Base-by-base conservation (phyloP, 139 green algal species). In the Coelastrella sp. region DNA sequence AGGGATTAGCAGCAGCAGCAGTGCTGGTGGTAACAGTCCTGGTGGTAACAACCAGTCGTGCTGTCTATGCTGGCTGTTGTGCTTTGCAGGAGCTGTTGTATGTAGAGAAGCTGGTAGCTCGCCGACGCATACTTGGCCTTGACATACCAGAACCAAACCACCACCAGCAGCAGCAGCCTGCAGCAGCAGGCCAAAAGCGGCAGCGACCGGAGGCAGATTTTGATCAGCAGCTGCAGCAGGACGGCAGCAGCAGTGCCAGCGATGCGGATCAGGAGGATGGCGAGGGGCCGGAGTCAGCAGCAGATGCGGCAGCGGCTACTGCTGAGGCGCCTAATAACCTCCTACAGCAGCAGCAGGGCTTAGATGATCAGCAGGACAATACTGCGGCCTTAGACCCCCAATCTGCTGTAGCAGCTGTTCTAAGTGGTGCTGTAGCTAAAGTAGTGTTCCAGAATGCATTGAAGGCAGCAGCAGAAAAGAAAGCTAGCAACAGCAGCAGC, bases 11-110 rank as follows among this genome's bases (percentile, higher is more conserved):
- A 80, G 73, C 73, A 80, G 73, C 73, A 80, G 73, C 73, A 80
- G 71, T 47, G 32, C 32, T 47, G 32, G 32, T 47, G 32, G 32
- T 47, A 47, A 47, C 32, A 47, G 32, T 47, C 32, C 32, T 47
- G 32, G 32, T 47, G 32, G 32, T 47, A 47, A 47, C 32, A 1
- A 47, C 32, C 1, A 47, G 32, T 47, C 32, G 32, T 47, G 32
- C 32, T 47, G 32, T 47, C 32, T 47, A 47, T 47, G 32, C 32
- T 47, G 32, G 32, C 32, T 47, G 32, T 47, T 47, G 32, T 47
- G 32, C 14, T 57, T 16, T 83, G 20, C 90, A 97, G 92, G 96
- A 99, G 94, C 93, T 99, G 89, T 83, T 96, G n/a, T 98, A 98
- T 90, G 95, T 96, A 3, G 88, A 94, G 77, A 95, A 96, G 86